Evolutionary conservation across 2,329 filamentous ascomycete genomes (phyloP).

Genomic region (Dothidotthia symphoricarpi): DNA sequence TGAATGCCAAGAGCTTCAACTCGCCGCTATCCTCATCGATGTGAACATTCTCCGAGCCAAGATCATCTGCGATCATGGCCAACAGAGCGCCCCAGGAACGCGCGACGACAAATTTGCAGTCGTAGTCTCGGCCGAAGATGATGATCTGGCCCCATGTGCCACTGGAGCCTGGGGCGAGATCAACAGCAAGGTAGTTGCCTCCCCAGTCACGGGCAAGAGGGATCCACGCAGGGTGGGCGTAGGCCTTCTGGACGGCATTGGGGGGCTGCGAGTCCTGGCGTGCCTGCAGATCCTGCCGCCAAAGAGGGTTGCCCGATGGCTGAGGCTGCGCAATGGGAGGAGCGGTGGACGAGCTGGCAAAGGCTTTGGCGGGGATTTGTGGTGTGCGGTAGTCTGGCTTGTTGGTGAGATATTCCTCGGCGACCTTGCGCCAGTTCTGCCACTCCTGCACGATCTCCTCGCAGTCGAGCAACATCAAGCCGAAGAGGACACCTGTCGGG

Average conservation of each 20-base stretch:
- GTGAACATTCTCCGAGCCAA: constrained; percentile 86
- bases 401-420: constrained; percentile 77
- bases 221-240: constrained; percentile 93
- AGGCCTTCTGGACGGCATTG: constrained; percentile 84
- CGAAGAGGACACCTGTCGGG: constrained; percentile 89
- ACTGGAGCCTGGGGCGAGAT: constrained; percentile 83
- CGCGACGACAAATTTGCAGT: constrained; percentile 95
- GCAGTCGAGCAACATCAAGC: constrained; percentile 93
- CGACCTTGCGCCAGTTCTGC: constrained; percentile 93
- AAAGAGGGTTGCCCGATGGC: constrained; percentile 61
- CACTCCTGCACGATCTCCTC: constrained; percentile 98
- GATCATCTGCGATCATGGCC: constrained; percentile 82
- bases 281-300: constrained; percentile 80
- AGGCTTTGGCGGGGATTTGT: constrained; percentile 67
- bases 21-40: constrained; percentile 91
- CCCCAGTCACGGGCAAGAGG: constrained; percentile 96
- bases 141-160: constrained; percentile 97
- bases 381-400: constrained; percentile 57
- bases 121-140: constrained; percentile 94
- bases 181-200: constrained; percentile 93
- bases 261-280: constrained; percentile 86
- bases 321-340: constrained; percentile 57
- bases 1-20: constrained; percentile 86
- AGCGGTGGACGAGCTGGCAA: constrained; percentile 68
- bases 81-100: constrained; percentile 88